These are phyloP conservation scores for Rhodotorula diobovata DNA, from an alignment of 768 basidiomycete species.

Conservation along the genomic window DNA sequence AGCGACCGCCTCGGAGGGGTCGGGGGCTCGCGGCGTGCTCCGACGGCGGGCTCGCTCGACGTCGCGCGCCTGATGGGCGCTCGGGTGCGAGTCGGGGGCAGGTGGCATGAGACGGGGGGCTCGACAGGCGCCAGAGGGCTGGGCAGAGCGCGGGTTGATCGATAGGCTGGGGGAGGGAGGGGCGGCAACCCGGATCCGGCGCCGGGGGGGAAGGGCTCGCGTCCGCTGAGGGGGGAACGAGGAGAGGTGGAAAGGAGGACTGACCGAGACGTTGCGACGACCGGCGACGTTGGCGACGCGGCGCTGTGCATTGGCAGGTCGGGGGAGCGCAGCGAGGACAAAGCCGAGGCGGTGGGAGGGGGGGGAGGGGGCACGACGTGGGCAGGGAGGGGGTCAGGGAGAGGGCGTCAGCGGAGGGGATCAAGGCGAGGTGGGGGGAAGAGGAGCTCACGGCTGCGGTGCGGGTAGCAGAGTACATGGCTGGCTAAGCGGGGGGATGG, in stretches of 20 bases:
- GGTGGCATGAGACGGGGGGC: too few species aligned
- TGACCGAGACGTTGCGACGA: conserved; percentile 21
- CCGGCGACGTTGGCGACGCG: conserved; percentile 10
- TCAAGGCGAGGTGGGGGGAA: neutral
- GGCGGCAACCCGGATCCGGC: neutral
- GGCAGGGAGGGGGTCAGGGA: neutral
- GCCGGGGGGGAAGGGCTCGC: neutral
- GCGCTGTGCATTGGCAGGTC: neutral
- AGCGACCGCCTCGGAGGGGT: too few species aligned
- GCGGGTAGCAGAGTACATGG: conserved; percentile 15
- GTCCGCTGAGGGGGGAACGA: neutral
- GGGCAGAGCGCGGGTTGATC: too few species aligned
- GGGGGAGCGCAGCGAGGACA: neutral
- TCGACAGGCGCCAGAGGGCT: too few species aligned
- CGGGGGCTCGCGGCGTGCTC: too few species aligned
- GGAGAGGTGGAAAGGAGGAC: too few species aligned
- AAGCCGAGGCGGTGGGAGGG: neutral
- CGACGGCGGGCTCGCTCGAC: too few species aligned
- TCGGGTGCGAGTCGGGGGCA: too few species aligned
- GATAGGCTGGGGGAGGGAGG: neutral
- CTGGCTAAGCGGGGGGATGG: too few species aligned
- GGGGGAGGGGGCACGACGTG: neutral
- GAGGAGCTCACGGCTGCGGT: conserved; percentile 2
- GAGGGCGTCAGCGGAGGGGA: neutral
- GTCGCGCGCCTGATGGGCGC: too few species aligned